These are phyloP conservation scores for Chrysosporium keratinophilum DNA, from an alignment of 2,329 filamentous ascomycete genomes.

Conservation along the genomic window DNA sequence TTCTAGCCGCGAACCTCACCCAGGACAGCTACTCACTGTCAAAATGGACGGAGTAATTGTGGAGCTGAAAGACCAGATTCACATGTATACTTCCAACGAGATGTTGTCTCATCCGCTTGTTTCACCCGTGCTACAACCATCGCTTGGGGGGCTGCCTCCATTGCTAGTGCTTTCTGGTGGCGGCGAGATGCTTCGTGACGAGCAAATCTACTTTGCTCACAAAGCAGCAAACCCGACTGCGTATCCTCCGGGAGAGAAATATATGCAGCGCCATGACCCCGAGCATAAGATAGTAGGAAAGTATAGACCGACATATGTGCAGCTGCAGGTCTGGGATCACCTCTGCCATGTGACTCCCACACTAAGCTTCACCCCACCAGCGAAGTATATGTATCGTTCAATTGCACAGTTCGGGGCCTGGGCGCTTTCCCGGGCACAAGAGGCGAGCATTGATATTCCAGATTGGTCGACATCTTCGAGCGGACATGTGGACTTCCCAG, in stretches of 20 bases:
- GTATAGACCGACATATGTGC: conserved; percentile 78
- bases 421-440: conserved; percentile 74
- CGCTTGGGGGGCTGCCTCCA: conserved; percentile 79
- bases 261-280: conserved; percentile 53
- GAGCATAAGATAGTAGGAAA: conserved; percentile 45
- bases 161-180: conserved; percentile 78
- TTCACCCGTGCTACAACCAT: conserved; percentile 77
- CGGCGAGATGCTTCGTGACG: conserved; percentile 79
- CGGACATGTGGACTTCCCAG: not conserved
- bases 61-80: conserved; percentile 80
- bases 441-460: conserved; percentile 66
- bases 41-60: conserved; percentile 60
- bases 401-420: conserved; percentile 90
- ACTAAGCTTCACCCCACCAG: conserved; percentile 89
- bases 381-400: conserved; percentile 89
- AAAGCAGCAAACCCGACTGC: conserved; percentile 76
- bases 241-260: conserved; percentile 59
- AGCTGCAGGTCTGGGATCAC: conserved; percentile 93
- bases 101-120: conserved; percentile 79
- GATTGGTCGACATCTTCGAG: conserved; percentile 39
- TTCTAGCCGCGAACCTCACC: conserved; percentile 1
- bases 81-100: conserved; percentile 76
- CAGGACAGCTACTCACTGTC: conserved; percentile 47
- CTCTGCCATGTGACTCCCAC: conserved; percentile 87
- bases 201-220: conserved; percentile 90